Evolutionary conservation across 148 eudicot species (phyloP), one percentile per base, ranked within the genome.

Genomic region (Simmondsia chinensis): DNA sequence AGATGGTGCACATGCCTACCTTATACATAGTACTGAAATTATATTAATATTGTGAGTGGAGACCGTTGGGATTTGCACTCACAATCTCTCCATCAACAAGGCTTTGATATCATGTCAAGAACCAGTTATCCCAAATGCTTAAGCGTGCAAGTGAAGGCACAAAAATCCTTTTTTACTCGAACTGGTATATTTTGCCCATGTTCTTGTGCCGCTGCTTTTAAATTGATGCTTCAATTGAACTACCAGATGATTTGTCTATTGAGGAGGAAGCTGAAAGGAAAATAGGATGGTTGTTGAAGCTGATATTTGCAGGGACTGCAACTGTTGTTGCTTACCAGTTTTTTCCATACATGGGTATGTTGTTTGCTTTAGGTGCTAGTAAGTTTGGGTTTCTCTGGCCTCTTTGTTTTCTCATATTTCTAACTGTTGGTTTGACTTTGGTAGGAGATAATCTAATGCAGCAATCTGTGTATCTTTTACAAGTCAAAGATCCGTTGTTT

Each of bases 251-350:
- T 23, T 60, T 50, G 47, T 43, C 77, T 9, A 33, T 85, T 6
- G 97, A 85, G 63, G 82, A 85, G 52, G 80, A 91, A 10, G 94
- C 95, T 20, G 93, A 91, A 47, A 81, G 73, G 57, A 91, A 91
- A 65, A 59, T 91, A 50, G 94, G 94, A 70, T 91, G 93, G 97
- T 18, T 91, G 14, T 64, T 91, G 52, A 91, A 91, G 64, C 65
- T 85, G 20, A 20, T 91, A 22, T 91, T 79, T 76, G 85, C 79
- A 58, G 95, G 97, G 12, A 81, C 95, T 52, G 97, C 94, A 41
- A 59, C 74, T 29, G 58, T 63, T 54, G 78, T 85, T 63, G 95
- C 57, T 45, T 91, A 91, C 64, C 73, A 85, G 18, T 64, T 91
- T 31, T 70, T 85, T 40, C 97, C 97, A 19, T 89, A 89, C 65